Evolutionary conservation across 352 stramenopile species (phyloP), one percentile per base, ranked within the genome.

Genomic region (Phytopythium litorale): DNA sequence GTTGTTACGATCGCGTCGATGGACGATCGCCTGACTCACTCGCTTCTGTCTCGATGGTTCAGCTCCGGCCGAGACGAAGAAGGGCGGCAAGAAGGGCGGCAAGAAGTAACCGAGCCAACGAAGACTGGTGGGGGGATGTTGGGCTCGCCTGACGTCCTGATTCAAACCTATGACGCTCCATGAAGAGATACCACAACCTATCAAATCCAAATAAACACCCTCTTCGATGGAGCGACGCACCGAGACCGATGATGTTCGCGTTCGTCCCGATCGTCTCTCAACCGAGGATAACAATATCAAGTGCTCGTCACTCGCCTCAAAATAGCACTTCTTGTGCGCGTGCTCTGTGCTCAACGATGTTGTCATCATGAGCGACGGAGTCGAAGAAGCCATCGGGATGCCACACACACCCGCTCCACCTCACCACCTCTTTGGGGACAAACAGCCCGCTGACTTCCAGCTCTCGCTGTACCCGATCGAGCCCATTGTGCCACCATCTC

Each of bases 31-130:
- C 19, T 49, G 21, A 49, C 16, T 2, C 21, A 3, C 6, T 49
- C 6, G 42, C 42, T 49, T 18, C 3, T 49, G 42, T 49, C 42
- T 23, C 19, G 42, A 5, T 49, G 42, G 19, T 5, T 43, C 60
- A 77, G 70, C 65, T 61, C 64, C 67, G 9, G 68, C 68, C 60
- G 71, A 65, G 28, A 65, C 49, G 46, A 77, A 74, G 66, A 76
- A 76, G 58, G 68, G 67, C 23, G 72, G 69, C 64, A 84, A 84
- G 68, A 84, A 84, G 63, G 69, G 74, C 53, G 67, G 65, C 67
- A 86, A 86, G 76, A 84, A 86, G 74, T 82, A 79, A 67, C 4
- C 28, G 12, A 40, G 32, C 19, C 16, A 5, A 46, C 16, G 5
- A 23, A 21, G 35, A 40, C 40, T 11, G 18, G 5, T 21, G 15